A percentile compares a stretch with the other conserved stretches of the same genome.
These are phyloP conservation scores for Eimeria zaria DNA, from an alignment of 169 alveolate species.

Conservation along the genomic window DNA sequence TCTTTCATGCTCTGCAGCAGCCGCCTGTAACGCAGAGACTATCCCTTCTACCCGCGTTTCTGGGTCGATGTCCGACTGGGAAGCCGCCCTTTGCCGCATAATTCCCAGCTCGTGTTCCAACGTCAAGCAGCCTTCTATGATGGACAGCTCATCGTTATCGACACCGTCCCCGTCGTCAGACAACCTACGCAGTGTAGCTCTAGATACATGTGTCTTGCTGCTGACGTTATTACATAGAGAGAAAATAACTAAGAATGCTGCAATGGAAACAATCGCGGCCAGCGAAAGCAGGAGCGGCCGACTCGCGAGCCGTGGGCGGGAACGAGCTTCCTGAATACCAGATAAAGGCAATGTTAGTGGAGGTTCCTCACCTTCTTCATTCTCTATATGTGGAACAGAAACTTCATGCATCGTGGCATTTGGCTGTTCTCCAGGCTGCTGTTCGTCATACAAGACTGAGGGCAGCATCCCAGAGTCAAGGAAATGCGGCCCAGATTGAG, in stretches of 20 bases:
- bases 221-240: neutral
- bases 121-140: neutral
- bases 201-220: neutral
- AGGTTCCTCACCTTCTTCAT: neutral
- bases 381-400: neutral
- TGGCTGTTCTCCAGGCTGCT: neutral
- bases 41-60: neutral
- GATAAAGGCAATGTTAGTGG: neutral
- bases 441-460: neutral
- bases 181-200: neutral
- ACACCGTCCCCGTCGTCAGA: neutral
- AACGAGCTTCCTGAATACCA: neutral
- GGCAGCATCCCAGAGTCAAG: neutral
- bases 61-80: neutral
- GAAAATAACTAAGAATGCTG: neutral
- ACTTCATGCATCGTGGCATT: neutral
- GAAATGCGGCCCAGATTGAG: neutral
- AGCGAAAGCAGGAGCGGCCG: neutral
- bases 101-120: conserved; percentile 2
- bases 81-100: neutral
- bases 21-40: neutral
- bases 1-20: neutral
- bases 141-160: neutral
- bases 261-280: neutral
- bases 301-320: neutral